Evolutionary conservation across 2,329 filamentous ascomycete species (phyloP).

Genomic region (Periglandula ipomoeae): DNA sequence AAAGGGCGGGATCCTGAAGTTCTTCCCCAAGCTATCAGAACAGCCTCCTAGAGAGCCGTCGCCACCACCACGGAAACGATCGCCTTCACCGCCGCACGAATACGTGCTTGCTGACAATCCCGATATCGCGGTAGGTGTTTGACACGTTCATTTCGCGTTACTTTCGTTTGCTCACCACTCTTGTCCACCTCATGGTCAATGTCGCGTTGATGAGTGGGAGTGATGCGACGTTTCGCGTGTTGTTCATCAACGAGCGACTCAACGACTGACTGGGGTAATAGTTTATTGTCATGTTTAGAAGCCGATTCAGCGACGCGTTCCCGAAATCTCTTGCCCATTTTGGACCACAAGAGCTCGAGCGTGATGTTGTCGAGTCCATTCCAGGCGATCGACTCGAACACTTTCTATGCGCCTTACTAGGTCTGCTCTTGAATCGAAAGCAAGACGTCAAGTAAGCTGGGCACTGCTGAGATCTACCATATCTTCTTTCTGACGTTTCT

Average conservation of each 20-base stretch:
- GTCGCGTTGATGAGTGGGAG: slow-evolving; percentile 18
- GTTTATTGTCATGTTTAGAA: slow-evolving; percentile 98
- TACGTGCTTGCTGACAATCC: slow-evolving; percentile 83
- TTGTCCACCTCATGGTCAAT: not conserved
- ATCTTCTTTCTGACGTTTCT: too few species aligned
- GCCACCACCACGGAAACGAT: slow-evolving; percentile 66
- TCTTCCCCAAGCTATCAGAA: slow-evolving; percentile 52
- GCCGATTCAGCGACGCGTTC: slow-evolving; percentile 84
- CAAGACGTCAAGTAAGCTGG: slow-evolving; percentile 91
- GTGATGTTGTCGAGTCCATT: slow-evolving; percentile 65
- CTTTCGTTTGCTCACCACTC: not conserved
- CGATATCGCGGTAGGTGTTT: slow-evolving; percentile 74
- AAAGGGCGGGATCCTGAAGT: slow-evolving; percentile 56
- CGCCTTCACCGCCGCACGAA: slow-evolving; percentile 83
- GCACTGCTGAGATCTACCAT: slow-evolving; percentile 7
- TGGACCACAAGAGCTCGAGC: slow-evolving; percentile 90
- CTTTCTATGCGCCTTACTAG: slow-evolving; percentile 80
- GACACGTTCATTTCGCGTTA: not conserved
- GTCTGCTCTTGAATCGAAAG: slow-evolving; percentile 88
- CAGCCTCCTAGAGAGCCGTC: slow-evolving; percentile 47
- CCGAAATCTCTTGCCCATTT: slow-evolving; percentile 81
- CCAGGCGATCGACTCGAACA: slow-evolving; percentile 81
- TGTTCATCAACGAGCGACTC: slow-evolving; percentile 9
- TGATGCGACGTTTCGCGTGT: slow-evolving; percentile 48
- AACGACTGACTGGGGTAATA: slow-evolving; percentile 27